Evolutionary conservation across 1,284 basidiomycete species (phyloP).

Genomic region (Moniliophthora roreri): DNA sequence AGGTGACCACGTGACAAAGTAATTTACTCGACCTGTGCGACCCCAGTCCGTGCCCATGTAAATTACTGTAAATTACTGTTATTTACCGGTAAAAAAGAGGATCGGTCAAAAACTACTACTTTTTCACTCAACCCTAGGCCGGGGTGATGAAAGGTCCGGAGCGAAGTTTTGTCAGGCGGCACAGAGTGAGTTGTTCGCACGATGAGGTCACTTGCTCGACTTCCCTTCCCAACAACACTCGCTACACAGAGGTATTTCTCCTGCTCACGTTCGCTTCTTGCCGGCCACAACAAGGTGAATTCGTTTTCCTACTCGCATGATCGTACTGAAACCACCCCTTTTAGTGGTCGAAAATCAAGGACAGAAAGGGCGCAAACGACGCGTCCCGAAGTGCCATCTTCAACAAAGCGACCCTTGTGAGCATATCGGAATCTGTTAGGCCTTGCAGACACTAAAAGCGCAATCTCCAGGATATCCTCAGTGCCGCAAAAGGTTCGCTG

Average conservation of each 20-base stretch:
- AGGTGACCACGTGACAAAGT: too few relatives aligned
- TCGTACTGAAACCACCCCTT: neutral
- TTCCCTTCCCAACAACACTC: neutral
- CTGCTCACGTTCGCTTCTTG: neutral
- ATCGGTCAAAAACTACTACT: too few relatives aligned
- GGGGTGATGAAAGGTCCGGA: neutral
- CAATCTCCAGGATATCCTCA: slow-evolving; percentile 64
- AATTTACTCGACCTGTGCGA: too few relatives aligned
- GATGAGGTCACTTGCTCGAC: neutral
- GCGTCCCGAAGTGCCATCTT: slow-evolving; percentile 62
- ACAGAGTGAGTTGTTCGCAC: too few relatives aligned
- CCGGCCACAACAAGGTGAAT: slow-evolving; percentile 16
- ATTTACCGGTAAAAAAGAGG: too few relatives aligned
- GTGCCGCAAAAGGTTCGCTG: slow-evolving; percentile 63
- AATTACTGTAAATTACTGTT: too few relatives aligned
- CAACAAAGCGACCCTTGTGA: slow-evolving; percentile 45
- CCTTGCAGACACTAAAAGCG: neutral
- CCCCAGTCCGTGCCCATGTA: too few relatives aligned
- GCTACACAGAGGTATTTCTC: slow-evolving; percentile 7
- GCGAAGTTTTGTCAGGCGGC: too few relatives aligned
- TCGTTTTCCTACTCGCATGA: neutral
- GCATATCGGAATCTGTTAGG: slow-evolving; percentile 13
- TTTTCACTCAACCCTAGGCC: too few relatives aligned
- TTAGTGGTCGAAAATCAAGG: slow-evolving; percentile 88
- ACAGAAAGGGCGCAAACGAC: slow-evolving; percentile 76